A percentile compares a stretch with the other conserved stretches of the same genome.
These are phyloP conservation scores for Chalaropsis ovoidea DNA, from an alignment of 2,329 filamentous ascomycete species.

Conservation along the genomic window DNA sequence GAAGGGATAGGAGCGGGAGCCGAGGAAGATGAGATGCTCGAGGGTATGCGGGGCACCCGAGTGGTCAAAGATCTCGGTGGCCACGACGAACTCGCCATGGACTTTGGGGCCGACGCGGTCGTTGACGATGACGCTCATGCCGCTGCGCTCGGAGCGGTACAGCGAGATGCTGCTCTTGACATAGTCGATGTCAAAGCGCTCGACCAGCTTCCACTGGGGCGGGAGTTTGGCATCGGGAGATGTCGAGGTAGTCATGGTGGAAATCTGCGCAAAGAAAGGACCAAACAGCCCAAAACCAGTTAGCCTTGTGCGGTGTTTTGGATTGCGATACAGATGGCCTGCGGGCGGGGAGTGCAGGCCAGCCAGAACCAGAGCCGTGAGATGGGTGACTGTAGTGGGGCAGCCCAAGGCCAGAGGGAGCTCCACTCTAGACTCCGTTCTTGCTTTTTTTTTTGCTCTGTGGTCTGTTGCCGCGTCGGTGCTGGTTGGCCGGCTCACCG, in stretches of 20 bases:
- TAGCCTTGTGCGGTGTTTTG: not conserved
- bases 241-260: constrained; percentile 18
- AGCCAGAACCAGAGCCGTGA: not conserved
- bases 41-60: constrained; percentile 83
- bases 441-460: not conserved
- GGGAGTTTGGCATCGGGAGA: constrained; percentile 22
- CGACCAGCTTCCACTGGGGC: constrained; percentile 39
- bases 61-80: constrained; percentile 95
- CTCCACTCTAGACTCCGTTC: constrained; percentile 11
- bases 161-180: constrained; percentile 80
- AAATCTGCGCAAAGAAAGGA: not conserved
- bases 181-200: constrained; percentile 82
- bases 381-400: constrained; percentile 5
- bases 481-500: not conserved
- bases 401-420: not conserved
- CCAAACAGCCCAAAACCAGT: not conserved
- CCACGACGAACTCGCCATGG: constrained; percentile 86
- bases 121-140: constrained; percentile 87
- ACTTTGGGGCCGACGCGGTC: constrained; percentile 92
- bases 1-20: constrained; percentile 85
- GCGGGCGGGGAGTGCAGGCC: not conserved
- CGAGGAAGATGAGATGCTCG: constrained; percentile 79
- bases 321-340: not conserved
- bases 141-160: constrained; percentile 90
- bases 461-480: not conserved